Evolutionary conservation across 768 basidiomycete species (phyloP).

Genomic region (Pisolithus tinctorius): DNA sequence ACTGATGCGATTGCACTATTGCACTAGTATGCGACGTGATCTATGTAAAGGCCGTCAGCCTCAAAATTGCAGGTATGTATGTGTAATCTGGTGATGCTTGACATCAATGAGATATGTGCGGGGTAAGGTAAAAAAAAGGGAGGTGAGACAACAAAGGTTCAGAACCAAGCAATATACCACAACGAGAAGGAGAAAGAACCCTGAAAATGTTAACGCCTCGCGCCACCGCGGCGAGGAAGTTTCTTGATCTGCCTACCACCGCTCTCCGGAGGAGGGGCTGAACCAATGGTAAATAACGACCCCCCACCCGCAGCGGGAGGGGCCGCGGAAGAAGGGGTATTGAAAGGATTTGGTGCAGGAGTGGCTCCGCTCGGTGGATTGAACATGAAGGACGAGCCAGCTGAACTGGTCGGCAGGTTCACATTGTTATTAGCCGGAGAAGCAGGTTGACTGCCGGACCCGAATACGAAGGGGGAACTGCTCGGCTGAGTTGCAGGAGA

Average conservation of each 20-base stretch:
- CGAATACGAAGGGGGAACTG: constrained; percentile 42
- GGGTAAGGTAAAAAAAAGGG: constrained; percentile 17
- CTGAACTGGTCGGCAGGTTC: constrained; percentile 26
- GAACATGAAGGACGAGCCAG: constrained; percentile 31
- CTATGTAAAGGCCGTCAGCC: constrained; percentile 29
- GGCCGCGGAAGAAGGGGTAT: constrained; percentile 25
- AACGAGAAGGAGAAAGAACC: constrained; percentile 3
- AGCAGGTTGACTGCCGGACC: constrained; percentile 45
- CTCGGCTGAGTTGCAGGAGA: constrained; percentile 30
- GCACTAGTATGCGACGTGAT: constrained; percentile 11
- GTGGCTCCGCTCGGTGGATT: constrained; percentile 30
- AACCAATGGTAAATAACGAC: constrained; percentile 54
- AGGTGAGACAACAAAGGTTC: constrained; percentile 4
- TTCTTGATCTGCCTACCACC: constrained; percentile 46
- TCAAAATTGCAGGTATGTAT: constrained; percentile 20
- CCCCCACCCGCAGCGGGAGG: constrained; percentile 24
- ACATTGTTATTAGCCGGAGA: constrained; percentile 43
- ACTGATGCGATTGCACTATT: constrained; percentile 6
- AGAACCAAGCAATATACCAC: constrained; percentile 5
- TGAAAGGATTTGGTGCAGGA: constrained; percentile 41
- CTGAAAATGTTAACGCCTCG: constrained; percentile 15
- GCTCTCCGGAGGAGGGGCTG: constrained; percentile 38
- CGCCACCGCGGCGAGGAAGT: constrained; percentile 38
- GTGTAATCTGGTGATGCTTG: constrained; percentile 23
- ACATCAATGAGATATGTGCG: constrained; percentile 12